Percentiles rank a stretch among this genome's conserved stretches.
These are phyloP conservation scores for Fusarium sp. DNA, from an alignment of 2,329 filamentous ascomycete genomes.

Conservation along the genomic window DNA sequence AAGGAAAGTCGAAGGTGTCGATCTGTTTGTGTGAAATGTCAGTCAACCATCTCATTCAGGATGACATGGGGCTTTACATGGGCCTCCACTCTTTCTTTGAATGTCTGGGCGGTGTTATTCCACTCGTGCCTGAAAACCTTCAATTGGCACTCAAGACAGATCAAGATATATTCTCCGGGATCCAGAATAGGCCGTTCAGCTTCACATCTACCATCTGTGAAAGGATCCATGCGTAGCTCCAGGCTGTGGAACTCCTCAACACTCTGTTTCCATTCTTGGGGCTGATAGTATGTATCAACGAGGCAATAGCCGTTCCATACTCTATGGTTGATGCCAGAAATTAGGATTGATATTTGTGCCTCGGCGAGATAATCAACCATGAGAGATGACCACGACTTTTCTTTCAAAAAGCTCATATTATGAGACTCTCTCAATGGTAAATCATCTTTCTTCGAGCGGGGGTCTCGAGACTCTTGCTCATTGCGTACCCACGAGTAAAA, in stretches of 20 bases:
- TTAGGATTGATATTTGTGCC: slow-evolving; percentile 12
- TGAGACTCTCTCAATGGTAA: neutral
- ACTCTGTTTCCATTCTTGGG: neutral
- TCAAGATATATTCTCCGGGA: neutral
- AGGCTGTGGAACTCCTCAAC: rapidly evolving
- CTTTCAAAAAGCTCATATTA: neutral
- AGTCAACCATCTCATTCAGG: too few relatives aligned
- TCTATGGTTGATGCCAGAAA: rapidly evolving
- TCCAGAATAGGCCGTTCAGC: rapidly evolving
- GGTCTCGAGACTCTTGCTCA: rapidly evolving
- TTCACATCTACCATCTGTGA: neutral
- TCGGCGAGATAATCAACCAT: neutral
- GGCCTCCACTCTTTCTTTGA: neutral
- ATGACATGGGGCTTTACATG: too few relatives aligned
- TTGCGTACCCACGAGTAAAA: neutral
- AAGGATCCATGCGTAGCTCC: neutral
- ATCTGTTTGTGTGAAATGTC: too few relatives aligned
- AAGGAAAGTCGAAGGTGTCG: too few relatives aligned
- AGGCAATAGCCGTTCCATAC: slow-evolving; percentile 17
- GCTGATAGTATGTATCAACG: slow-evolving; percentile 4
- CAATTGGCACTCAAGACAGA: neutral
- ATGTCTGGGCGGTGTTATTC: neutral
- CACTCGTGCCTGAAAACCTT: neutral
- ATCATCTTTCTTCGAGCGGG: rapidly evolving
- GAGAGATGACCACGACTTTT: rapidly evolving